phyloP scores from a whole-genome alignment of 2,329 filamentous ascomycete genomes.

The Fusarium luffae region DNA sequence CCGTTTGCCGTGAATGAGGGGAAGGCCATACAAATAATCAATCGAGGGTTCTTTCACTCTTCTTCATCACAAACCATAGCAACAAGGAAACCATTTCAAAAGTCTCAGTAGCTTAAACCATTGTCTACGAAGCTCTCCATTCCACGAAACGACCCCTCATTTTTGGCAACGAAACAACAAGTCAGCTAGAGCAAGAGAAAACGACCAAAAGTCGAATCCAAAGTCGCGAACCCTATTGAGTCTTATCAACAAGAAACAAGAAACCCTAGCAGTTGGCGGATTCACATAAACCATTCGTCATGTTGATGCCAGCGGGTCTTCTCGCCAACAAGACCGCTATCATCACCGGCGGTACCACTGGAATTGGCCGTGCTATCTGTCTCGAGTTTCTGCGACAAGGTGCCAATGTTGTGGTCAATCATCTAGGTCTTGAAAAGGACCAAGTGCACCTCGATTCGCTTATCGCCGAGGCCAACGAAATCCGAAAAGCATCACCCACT shows the following conservation, averaged over 20 bases:
- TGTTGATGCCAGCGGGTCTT: conserved; percentile 63
- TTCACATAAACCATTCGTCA: conserved; percentile 38
- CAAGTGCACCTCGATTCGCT: conserved; percentile 64
- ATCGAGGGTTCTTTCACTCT: background rate
- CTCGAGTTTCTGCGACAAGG: conserved; percentile 83
- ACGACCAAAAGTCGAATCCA: background rate
- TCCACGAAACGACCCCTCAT: conserved; percentile 2
- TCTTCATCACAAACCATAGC: background rate
- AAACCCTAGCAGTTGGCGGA: background rate
- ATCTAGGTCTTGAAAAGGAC: conserved; percentile 71
- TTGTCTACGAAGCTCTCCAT: background rate
- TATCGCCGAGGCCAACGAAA: conserved; percentile 60
- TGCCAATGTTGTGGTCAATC: conserved; percentile 82
- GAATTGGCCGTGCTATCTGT: conserved; percentile 87
- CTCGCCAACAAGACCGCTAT: conserved; percentile 81
- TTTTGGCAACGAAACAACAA: background rate
- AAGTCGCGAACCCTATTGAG: background rate
- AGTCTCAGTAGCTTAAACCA: background rate
- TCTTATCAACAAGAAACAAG: background rate
- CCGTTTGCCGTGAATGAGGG: conserved; percentile 35
- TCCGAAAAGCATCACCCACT: conserved; percentile 57
- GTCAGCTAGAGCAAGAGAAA: background rate
- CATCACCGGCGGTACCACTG: conserved; percentile 87
- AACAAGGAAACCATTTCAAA: background rate
- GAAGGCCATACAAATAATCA: background rate